Percentiles rank a stretch among this genome's conserved stretches.
Conservation (phyloP, 345 rosid species). For the Populus pruinosa region DNA sequence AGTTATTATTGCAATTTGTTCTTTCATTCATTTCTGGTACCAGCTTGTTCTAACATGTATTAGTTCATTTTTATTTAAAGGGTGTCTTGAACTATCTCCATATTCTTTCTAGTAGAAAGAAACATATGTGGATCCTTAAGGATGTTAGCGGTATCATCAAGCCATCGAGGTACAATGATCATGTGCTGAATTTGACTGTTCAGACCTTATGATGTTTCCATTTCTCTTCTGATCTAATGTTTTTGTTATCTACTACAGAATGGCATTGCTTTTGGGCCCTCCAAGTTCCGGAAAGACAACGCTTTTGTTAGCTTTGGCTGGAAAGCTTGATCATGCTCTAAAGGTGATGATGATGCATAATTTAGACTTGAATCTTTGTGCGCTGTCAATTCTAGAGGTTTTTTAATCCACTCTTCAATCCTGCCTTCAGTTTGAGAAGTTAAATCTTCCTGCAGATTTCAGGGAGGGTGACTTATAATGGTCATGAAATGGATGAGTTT, state of each 20-base stretch:
- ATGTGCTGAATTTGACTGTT: conserved; percentile 3
- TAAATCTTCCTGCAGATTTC: conserved; percentile 32
- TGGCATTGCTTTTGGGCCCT: conserved; percentile 75
- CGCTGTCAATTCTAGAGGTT: too few relatives aligned
- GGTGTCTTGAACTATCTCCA: conserved; percentile 23
- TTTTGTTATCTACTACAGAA: conserved; percentile 29
- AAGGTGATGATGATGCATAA: conserved; percentile 35
- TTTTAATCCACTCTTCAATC: neutral
- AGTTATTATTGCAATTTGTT: neutral
- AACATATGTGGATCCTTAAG: conserved; percentile 48
- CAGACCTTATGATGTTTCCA: neutral
- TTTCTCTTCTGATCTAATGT: neutral
- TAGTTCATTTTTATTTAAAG: neutral
- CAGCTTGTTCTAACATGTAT: neutral
- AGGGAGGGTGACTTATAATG: conserved; percentile 58
- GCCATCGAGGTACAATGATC: conserved; percentile 46
- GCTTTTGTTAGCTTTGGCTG: conserved; percentile 64
- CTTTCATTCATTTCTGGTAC: too few relatives aligned
- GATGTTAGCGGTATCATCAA: conserved; percentile 63
- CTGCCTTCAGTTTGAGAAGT: neutral
- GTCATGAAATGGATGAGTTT: conserved; percentile 46
- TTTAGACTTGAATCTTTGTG: too few relatives aligned
- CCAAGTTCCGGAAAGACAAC: conserved; percentile 76
- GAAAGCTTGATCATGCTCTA: conserved; percentile 49
- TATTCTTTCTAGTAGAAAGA: conserved; percentile 45